Evolutionary conservation across 768 basidiomycete genomes (phyloP).

Genomic region (Pleurotus giganteus): DNA sequence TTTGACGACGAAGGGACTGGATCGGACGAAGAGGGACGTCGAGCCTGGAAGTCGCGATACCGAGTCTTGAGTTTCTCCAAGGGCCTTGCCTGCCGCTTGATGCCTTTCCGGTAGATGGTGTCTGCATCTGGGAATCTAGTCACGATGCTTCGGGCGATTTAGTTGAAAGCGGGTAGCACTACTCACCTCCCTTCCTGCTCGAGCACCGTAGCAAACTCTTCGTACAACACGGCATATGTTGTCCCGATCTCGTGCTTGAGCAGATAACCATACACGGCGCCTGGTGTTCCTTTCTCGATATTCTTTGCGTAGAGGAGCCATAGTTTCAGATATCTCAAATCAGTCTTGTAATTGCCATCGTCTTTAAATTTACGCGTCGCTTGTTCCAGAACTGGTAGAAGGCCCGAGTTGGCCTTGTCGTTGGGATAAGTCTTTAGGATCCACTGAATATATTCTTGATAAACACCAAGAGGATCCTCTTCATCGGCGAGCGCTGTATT

Average conservation of each 20-base stretch:
- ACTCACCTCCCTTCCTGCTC: constrained; percentile 79
- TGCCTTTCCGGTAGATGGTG: constrained; percentile 76
- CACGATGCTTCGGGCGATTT: not conserved
- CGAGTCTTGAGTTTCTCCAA: constrained; percentile 79
- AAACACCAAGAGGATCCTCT: constrained; percentile 84
- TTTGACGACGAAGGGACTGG: constrained; percentile 20
- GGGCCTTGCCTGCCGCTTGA: constrained; percentile 79
- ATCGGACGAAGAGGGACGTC: constrained; percentile 39
- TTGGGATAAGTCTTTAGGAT: constrained; percentile 78
- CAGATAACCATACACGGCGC: constrained; percentile 72
- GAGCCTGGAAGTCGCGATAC: constrained; percentile 76
- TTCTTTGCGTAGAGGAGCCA: constrained; percentile 88
- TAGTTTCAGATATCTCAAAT: constrained; percentile 86
- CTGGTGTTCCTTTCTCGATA: constrained; percentile 66
- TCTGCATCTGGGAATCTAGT: constrained; percentile 76
- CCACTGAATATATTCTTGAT: constrained; percentile 89
- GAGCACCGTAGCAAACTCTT: constrained; percentile 83
- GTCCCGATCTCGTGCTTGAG: constrained; percentile 74
- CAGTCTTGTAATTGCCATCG: constrained; percentile 82
- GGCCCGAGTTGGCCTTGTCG: constrained; percentile 64
- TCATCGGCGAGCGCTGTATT: constrained; percentile 62
- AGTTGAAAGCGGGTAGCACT: not conserved
- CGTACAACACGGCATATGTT: constrained; percentile 78
- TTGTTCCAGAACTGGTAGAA: constrained; percentile 80
- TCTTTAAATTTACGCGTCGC: constrained; percentile 78